Conservation (phyloP, 2,329 filamentous ascomycete genomes). For the Neophaeococcomyces mojaviensis region DNA sequence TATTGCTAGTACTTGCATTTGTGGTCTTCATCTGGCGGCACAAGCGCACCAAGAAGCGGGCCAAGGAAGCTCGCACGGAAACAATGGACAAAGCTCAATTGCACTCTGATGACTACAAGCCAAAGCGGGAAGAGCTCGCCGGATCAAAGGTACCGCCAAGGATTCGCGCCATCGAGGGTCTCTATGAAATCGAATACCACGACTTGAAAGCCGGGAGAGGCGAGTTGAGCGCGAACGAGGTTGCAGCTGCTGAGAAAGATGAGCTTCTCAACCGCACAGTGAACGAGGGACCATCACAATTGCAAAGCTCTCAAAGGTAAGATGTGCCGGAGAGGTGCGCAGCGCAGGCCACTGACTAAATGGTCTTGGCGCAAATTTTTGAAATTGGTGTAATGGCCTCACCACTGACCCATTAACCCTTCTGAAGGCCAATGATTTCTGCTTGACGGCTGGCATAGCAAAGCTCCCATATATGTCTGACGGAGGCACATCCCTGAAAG, state of each 20-base stretch:
- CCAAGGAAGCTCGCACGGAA: neutral
- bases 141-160: neutral
- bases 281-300: too few species aligned
- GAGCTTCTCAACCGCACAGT: too few species aligned
- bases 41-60: neutral
- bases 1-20: neutral
- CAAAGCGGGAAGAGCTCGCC: neutral
- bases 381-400: too few species aligned
- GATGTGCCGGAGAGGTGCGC: too few species aligned
- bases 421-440: too few species aligned
- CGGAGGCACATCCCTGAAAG: too few species aligned
- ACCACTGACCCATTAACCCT: too few species aligned
- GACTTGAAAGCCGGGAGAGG: neutral
- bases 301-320: too few species aligned
- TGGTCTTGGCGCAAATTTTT: too few species aligned
- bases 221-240: constrained; percentile 1
- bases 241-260: neutral
- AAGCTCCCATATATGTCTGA: too few species aligned
- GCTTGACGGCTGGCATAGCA: too few species aligned
- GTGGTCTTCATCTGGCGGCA: neutral
- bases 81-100: neutral
- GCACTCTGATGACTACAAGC: constrained; percentile 1
- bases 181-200: neutral
- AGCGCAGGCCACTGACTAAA: too few species aligned
- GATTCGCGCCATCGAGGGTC: neutral